These are phyloP conservation scores for Backusella mclennaniae DNA, from an alignment of 192 early-diverging fungal species.

Conservation along the genomic window DNA sequence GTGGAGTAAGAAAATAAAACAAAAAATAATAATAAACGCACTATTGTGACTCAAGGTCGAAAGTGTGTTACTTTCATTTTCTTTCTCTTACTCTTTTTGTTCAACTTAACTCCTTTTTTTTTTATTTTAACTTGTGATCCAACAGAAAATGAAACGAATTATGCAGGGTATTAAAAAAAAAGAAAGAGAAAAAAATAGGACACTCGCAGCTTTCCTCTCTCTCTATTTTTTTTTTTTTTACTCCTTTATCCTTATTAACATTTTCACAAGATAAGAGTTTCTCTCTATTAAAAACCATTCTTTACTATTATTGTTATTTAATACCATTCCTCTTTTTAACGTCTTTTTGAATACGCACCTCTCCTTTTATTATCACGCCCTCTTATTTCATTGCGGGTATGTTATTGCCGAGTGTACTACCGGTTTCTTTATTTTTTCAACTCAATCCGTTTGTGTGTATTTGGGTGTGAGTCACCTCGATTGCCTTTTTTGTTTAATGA, in stretches of 20 bases:
- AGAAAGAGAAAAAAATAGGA: not conserved
- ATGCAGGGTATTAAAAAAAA: not conserved
- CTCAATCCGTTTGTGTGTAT: not conserved
- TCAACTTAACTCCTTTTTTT: not conserved
- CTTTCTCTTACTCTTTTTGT: not conserved
- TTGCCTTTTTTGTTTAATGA: not conserved
- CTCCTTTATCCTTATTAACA: not conserved
- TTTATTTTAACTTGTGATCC: not conserved
- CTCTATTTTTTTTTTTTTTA: not conserved
- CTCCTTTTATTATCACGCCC: not conserved
- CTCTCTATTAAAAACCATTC: not conserved
- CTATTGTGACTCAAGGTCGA: slow-evolving; percentile 7
- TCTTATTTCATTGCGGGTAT: not conserved
- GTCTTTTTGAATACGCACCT: not conserved
- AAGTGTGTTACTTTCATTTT: slow-evolving; percentile 8
- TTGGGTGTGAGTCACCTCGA: not conserved
- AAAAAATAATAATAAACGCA: slow-evolving; percentile 1
- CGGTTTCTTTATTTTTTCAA: not conserved
- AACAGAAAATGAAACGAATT: slow-evolving; percentile 3
- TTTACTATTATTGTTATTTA: not conserved
- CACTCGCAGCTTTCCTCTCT: not conserved
- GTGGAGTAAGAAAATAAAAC: slow-evolving; percentile 1
- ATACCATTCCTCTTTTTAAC: not conserved
- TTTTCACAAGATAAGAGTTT: not conserved
- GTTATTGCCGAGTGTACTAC: not conserved